Percentiles rank a stretch among this genome's conserved stretches.
These are phyloP conservation scores for Drechslerella dactyloides DNA, from an alignment of 2,329 filamentous ascomycete species.

Conservation along the genomic window DNA sequence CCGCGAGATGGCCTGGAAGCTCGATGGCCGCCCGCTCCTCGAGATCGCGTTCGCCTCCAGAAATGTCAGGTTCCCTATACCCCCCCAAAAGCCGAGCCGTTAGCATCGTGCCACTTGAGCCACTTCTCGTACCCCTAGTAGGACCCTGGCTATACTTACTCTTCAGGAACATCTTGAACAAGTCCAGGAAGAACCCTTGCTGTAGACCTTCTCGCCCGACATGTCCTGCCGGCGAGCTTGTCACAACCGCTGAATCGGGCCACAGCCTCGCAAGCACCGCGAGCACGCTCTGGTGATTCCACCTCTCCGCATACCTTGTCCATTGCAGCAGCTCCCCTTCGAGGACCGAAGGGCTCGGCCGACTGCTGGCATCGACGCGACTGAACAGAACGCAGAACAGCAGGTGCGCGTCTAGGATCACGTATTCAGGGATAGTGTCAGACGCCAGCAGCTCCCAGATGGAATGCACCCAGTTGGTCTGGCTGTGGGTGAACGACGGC, in stretches of 20 bases:
- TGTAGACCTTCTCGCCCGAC: slow-evolving; percentile 39
- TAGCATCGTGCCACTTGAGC: background rate
- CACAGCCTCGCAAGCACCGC: slow-evolving; percentile 32
- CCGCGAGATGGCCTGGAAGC: slow-evolving; percentile 32
- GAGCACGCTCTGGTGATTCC: slow-evolving; percentile 44
- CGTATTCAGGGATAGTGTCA: slow-evolving; percentile 47
- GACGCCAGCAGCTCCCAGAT: slow-evolving; percentile 42
- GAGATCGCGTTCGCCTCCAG: slow-evolving; percentile 35
- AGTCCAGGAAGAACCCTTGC: slow-evolving; percentile 39
- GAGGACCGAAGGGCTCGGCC: slow-evolving; percentile 24
- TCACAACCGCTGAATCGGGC: slow-evolving; percentile 32
- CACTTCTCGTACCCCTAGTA: background rate
- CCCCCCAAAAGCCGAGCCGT: background rate
- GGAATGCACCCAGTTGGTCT: slow-evolving; percentile 49
- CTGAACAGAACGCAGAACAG: slow-evolving; percentile 42
- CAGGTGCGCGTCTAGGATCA: slow-evolving; percentile 39
- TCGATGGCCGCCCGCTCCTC: slow-evolving; percentile 23
- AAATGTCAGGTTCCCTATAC: slow-evolving; percentile 31
- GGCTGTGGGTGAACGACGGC: slow-evolving; percentile 41
- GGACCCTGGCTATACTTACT: slow-evolving; percentile 9
- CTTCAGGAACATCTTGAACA: slow-evolving; percentile 43
- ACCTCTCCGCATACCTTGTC: slow-evolving; percentile 40
- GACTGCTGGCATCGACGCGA: slow-evolving; percentile 40
- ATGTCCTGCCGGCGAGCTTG: slow-evolving; percentile 26
- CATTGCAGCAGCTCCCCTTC: slow-evolving; percentile 38